These are phyloP conservation scores for Xylaria acuta DNA, from an alignment of 495 filamentous ascomycete genomes.

Conservation along the genomic window DNA sequence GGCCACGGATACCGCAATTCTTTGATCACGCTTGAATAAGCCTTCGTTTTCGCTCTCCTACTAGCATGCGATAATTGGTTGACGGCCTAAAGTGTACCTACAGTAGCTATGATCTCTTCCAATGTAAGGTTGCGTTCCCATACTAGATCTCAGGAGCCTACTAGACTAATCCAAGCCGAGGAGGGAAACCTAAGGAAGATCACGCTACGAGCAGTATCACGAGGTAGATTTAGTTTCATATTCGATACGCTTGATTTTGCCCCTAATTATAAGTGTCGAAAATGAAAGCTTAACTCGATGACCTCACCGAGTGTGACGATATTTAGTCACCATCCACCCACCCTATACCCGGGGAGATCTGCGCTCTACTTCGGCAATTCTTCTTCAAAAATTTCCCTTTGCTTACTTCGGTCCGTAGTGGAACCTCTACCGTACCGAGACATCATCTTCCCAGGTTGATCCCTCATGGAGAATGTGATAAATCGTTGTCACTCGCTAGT, in stretches of 20 bases:
- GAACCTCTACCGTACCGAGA: conserved; percentile 27
- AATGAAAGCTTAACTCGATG: conserved; percentile 1
- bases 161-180: background rate
- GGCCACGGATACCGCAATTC: background rate
- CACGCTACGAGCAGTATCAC: background rate
- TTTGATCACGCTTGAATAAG: background rate
- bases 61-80: background rate
- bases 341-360: conserved; percentile 34
- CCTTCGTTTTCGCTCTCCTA: background rate
- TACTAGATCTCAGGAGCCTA: background rate
- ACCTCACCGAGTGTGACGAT: background rate
- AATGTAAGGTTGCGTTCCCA: background rate
- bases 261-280: conserved; percentile 1
- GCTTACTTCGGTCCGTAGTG: conserved; percentile 40
- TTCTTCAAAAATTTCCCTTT: conserved; percentile 30
- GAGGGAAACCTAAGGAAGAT: background rate
- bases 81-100: background rate
- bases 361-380: conserved; percentile 39
- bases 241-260: background rate
- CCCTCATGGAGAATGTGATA: background rate
- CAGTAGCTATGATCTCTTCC: background rate
- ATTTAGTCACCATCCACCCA: conserved; percentile 25
- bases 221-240: background rate
- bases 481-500: background rate
- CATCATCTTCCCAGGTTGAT: conserved; percentile 14